Evolutionary conservation across 257 asterid genomes (phyloP), one percentile per base, ranked within the genome.

Genomic region (Ilex aquifolium): DNA sequence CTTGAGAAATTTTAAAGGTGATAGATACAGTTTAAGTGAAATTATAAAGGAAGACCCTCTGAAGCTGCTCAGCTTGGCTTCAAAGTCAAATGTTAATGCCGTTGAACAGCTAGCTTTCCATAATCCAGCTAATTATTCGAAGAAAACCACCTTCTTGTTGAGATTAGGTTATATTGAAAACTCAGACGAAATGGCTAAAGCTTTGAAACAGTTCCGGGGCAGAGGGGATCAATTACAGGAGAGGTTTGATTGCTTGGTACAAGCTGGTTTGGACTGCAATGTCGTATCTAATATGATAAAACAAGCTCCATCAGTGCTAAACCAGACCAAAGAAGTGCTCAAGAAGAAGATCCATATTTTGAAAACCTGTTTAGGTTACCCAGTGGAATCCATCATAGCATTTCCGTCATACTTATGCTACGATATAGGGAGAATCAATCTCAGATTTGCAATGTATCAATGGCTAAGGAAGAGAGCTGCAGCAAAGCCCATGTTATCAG

Each of bases 151-250:
- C 30, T 91, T 92, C 76, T 76, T 92, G 44, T 56, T 72, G 60
- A 79, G 85, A 68, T 75, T 92, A 44, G 98, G 98, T 52, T 87
- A 85, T 46, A 60, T 76, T 8, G 95, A 92, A 52, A 92, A 89
- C 64, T 83, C 98, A 9, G 97, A 92, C 31, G 97, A 86, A 74
- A 82, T 87, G 93, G 80, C 83, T 57, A 88, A 86, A 75, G 97
- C 98, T 65, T 64, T 80, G 31, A 87, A 82, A 69, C 64, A 52
- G 31, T 92, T 92, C 70, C 73, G 98, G 27, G 98, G 98, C 72
- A 81, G 97, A 78, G 98, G 95, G 49, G 97, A 88, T 79, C 93
- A 89, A 50, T 63, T 92, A 66, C 95, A 88, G 73, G 98, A 87
- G 82, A 89, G 97, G 66, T 92, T 92, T 57, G 87, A 92, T 71